Evolutionary conservation across 306 rosid species (phyloP), one percentile per base, ranked within the genome.

Genomic region (Corylus avellana): DNA sequence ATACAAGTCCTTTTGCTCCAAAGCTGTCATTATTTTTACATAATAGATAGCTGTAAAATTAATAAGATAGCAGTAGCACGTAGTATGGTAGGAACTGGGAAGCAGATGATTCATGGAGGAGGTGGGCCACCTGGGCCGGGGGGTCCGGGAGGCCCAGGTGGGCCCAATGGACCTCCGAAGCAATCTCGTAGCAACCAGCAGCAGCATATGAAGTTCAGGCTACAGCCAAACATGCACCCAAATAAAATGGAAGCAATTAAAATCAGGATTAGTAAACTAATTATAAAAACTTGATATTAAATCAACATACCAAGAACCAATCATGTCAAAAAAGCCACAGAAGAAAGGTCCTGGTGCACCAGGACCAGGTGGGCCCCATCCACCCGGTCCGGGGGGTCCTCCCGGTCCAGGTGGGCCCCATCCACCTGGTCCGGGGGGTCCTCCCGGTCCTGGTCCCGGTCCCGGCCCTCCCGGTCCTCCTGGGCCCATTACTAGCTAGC

Each of bases 141-240:
- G 4, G 87, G 87, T 25, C 78, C 85, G 1, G 74, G 83, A 0
- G 83, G 90, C 0, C 87, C 85, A 2, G 79, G 84, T 20, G 85
- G 84, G 4, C 89, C 81, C 3, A 14, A 4, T 49, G 89, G 89
- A 17, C 88, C 86, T 8, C 93, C 93, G 54, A 84, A 90, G 83
- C 91, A 90, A 48, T 87, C 90, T 77, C 17, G 84, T 2, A 90
- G 46, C 56, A 90, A 22, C 93, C 90, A 85, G 85, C 91, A 87
- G 77, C 93, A 90, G 82, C 93, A 90, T 73, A 90, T 9, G 63
- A 80, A 73, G 79, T 22, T 80, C 66, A 87, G 5, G 77, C 93
- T 90, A 86, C 53, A 68, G 29, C 68, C 75, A 75, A 72, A 27
- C 35, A 22, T 22, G 25, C 25, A 27, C 6, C 49, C 50, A 54